These are phyloP conservation scores for Amylocarpus encephaloides DNA, from an alignment of 2,329 filamentous ascomycete species.

Conservation along the genomic window DNA sequence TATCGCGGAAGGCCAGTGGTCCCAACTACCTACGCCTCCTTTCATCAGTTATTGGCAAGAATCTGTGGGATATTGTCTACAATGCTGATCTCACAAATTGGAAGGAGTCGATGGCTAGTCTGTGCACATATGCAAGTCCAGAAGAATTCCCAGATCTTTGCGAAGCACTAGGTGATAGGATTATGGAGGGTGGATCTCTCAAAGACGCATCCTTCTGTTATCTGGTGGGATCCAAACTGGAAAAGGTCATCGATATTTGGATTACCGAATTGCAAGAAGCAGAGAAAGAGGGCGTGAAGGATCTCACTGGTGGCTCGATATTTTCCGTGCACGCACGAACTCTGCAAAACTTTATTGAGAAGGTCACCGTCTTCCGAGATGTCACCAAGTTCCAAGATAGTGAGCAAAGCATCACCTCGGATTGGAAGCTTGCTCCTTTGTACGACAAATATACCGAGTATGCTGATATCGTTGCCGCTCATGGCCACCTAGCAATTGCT, in stretches of 20 bases:
- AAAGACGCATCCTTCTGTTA: conserved; percentile 97
- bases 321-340: conserved; percentile 89
- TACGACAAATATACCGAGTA: conserved; percentile 98
- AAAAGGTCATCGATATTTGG: conserved; percentile 97
- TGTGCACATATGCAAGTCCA: conserved; percentile 92
- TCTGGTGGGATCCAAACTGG: conserved; percentile 88
- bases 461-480: conserved; percentile 85
- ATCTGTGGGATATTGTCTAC: conserved; percentile 96
- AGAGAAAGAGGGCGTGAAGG: conserved; percentile 67
- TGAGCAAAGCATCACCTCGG: conserved; percentile 63
- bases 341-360: conserved; percentile 92
- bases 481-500: conserved; percentile 79
- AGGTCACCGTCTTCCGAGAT: conserved; percentile 92
- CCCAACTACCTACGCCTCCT: conserved; percentile 91
- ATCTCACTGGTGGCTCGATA: conserved; percentile 64
- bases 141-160: conserved; percentile 91
- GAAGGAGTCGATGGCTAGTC: conserved; percentile 93
- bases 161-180: conserved; percentile 86
- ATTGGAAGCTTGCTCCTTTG: conserved; percentile 82
- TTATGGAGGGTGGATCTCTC: conserved; percentile 69
- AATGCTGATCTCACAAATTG: conserved; percentile 89
- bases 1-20: conserved; percentile 72
- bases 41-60: conserved; percentile 88
- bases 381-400: conserved; percentile 85
- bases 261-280: conserved; percentile 80